Base-by-base conservation (phyloP, 192 early-diverging fungal genomes). In the Coemansia interrupta region DNA sequence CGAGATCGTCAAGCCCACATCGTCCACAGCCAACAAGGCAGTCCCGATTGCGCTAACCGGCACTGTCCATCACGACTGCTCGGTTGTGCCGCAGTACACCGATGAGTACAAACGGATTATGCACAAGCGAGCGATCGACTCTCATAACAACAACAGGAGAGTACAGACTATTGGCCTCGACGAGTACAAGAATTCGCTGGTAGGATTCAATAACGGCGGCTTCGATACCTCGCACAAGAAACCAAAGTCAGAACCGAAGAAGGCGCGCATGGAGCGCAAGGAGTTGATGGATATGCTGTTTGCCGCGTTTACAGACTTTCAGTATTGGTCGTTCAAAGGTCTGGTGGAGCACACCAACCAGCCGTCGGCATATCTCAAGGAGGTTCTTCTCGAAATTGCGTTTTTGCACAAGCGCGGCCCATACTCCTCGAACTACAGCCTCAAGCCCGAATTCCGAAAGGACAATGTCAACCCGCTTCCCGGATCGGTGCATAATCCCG, bases 201-300 rank as follows among this genome's bases (percentile, higher is more conserved):
- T 78, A 51, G 61, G 67, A 29, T 59, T 61, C 20, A 60, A 80
- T 49, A 60, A 51, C 60, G 40, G 66, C 63, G 56, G 58, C 7
- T 73, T 80, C 41, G 67, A 66, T 29, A 71, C 64, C 11, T 55
- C 78, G 60, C 61, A 80, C 61, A 73, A 80, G 60, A 64, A 80
- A 64, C 55, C 72, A 38, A 49, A 77, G 32, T 63, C 70, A 18
- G 87, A 88, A 53, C 84, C 90, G 66, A 91, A 90, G 66, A 84
- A 83, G 28, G 90, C 94, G 10, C 84, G 94, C 38, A 85, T 96
- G 86, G 87, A 88, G 40, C 79, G 84, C 51, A 82, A 88, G 68
- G 90, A 93, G 42, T 81, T 98, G 53, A 86, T 92, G 78, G 88
- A 90, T 57, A 61, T 90, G 56, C 54, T 98, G 42, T 96, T 98